A percentile compares a stretch with the other conserved stretches of the same genome.
These are phyloP conservation scores for Aeschynomene evenia DNA, from an alignment of 306 rosid species.

Conservation along the genomic window DNA sequence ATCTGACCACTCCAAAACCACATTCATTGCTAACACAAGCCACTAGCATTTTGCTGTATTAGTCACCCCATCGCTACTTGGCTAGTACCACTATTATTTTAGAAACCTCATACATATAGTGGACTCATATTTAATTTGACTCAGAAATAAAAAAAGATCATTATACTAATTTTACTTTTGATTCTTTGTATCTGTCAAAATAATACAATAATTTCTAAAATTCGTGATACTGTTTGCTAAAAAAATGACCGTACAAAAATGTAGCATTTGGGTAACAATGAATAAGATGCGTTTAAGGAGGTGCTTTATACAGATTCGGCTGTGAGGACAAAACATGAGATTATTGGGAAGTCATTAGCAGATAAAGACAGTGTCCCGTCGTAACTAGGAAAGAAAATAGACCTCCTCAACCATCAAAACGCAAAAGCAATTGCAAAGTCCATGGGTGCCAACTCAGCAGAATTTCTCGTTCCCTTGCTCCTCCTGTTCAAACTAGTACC, in stretches of 20 bases:
- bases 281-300: not conserved
- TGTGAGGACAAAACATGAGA: not conserved
- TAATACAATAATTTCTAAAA: not conserved
- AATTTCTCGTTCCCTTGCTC: not conserved
- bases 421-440: not conserved
- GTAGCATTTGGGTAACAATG: not conserved
- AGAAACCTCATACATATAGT: too few species aligned
- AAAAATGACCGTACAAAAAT: not conserved
- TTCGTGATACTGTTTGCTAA: not conserved
- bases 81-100: too few species aligned
- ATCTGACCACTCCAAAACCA: conserved; percentile 11
- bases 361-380: not conserved
- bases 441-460: conserved; percentile 25
- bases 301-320: not conserved
- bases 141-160: too few species aligned
- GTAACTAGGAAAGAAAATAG: not conserved
- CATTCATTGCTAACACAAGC: not conserved
- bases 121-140: too few species aligned
- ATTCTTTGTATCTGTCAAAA: too few species aligned
- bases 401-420: not conserved
- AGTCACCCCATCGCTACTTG: too few species aligned
- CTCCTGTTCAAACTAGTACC: too few species aligned
- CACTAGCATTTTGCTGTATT: not conserved
- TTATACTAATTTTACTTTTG: too few species aligned
- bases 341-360: not conserved